Base-by-base conservation (phyloP, 2,329 filamentous ascomycete genomes). In the Fusarium virguliforme region DNA sequence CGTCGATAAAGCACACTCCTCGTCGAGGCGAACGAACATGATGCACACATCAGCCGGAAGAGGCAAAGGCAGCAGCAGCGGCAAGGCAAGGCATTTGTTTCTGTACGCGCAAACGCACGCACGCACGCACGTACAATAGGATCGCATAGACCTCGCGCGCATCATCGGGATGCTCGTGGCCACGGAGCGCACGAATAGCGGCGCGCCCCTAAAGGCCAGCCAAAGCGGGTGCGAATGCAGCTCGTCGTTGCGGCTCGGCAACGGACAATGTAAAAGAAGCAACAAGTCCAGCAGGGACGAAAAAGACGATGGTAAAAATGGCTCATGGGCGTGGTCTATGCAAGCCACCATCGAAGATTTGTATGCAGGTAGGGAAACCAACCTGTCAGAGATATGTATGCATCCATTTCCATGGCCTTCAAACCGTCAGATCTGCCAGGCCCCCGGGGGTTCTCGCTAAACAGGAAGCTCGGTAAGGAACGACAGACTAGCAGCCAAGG, bases 291-390 rank as follows among this genome's bases (percentile, higher is more conserved):
- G 55, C 13, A 34, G 50, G 22, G 18, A 34, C 18, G 9, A 5
- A 24, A 24, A 40, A 46, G 12, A 34, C 50, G 38, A 50, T 35
- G 22, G 56, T 55, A 54, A 74, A 74, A 74, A 75, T 74, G 70
- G 71, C 72, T 74, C 72, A 74, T 55, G 58, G 37, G 48, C 22
- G 43, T 67, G 35, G 24, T 67, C 59, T 64, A 71, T 64, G 70
- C 72, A 74, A 60, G 72, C 65, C 70, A 68, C 65, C 59, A 59
- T 61, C 65, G 65, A 73, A 60, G 69, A 71, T 55, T 18, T 64
- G 56, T 68, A 48, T 70, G 55, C 56, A 61, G 26, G 53, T 18
- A 65, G 40, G 67, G 55, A 57, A 60, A 43, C 56, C 46, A 43
- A 38, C 57, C 40, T 48, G 54, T 46, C 35, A 60, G 54, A 46